Evolutionary conservation across 2,329 filamentous ascomycete genomes (phyloP), one percentile per base, ranked within the genome.

Genomic region (Elsinoe ampelina): DNA sequence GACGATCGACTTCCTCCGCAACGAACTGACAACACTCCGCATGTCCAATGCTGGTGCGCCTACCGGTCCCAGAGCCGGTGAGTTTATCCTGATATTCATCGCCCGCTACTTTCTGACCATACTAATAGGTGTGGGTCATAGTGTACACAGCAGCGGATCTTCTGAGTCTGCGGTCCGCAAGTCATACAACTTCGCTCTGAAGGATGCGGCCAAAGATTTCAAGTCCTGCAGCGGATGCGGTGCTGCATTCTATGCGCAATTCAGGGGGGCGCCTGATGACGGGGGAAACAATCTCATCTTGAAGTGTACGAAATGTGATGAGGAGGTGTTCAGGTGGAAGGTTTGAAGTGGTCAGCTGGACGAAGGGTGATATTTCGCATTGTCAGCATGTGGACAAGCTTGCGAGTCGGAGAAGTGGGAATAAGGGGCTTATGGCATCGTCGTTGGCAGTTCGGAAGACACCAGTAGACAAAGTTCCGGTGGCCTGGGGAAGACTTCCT

Each of bases 141-240:
- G 48, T 38, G 5, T 39, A n/a, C 34, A 52, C 32, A 17, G 17
- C 26, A 26, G 34, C 7, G 42, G 32, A 26, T 15, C 20, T 45
- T n/a, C 26, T 11, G 54, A 43, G 15, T 15, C 20, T 22, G 19
- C 17, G 19, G 48, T 58, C 15, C 26, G 45, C 2, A 26, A 54
- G 7, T 51, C 54, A 20, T 58, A 58, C 47, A 58, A 58, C 48
- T 13, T 12, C 8, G 56, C 56, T 2, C 12, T 58, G 47, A 39
- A 43, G n/a, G 19, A 32, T 12, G 47, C 48, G n/a, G 26, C 17
- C 4, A 50, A 52, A 13, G 56, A 58, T 13, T 54, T 54, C 56
- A 54, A 51, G 19, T 35, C 56, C 3, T 58, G 56, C 48, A 12
- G 12, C 2, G 26, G 48, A 2, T 58, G 56, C 20, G 22, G 38